Base-by-base conservation (phyloP, 441 rosid species). In the Mallotus japonicus region DNA sequence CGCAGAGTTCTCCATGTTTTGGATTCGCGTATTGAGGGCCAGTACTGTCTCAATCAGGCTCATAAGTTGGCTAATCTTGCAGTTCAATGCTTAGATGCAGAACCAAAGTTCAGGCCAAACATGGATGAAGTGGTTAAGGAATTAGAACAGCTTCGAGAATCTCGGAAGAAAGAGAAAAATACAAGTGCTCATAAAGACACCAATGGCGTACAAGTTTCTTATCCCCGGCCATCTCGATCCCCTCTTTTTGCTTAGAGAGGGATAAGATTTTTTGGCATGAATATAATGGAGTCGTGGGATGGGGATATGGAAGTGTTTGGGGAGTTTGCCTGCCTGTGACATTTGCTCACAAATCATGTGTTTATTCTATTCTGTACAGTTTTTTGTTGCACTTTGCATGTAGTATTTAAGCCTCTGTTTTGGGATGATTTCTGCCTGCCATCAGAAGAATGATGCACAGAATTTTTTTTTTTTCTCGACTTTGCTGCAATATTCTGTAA, bases 11-110 rank as follows among this genome's bases (percentile, higher is more conserved):
- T 84, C 64, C 81, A 81, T 1, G 73, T 89, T 46, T 59, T 91
- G 6, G 96, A 91, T 66, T 80, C 77, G 55, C 89, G 96, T 68
- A 78, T 90, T 12, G 87, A 89, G 76, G 88, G 88, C 40, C 93
- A 90, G 75, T 89, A 86, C 77, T 82, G 77, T 3, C 80, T 81
- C 24, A 80, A 56, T 54, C 92, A 82, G 6, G 83, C 86, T 40
- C 85, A 50, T n/a, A 90, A 85, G 76, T 40, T 82, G n/a, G 80
- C 84, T 73, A 88, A 77, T 73, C 92, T 71, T 69, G 87, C 89
- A 79, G 78, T 75, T 67, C 84, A 78, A 74, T 91, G 93, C 80
- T 73, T 90, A 49, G 79, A 89, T 3, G 46, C 40, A n/a, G 89
- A 83, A 16, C 71, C 83, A 50, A 90, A 77, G 79, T 76, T 80